Conservation (phyloP, 2,329 filamentous ascomycete genomes). For the Cytospora leucostoma region DNA sequence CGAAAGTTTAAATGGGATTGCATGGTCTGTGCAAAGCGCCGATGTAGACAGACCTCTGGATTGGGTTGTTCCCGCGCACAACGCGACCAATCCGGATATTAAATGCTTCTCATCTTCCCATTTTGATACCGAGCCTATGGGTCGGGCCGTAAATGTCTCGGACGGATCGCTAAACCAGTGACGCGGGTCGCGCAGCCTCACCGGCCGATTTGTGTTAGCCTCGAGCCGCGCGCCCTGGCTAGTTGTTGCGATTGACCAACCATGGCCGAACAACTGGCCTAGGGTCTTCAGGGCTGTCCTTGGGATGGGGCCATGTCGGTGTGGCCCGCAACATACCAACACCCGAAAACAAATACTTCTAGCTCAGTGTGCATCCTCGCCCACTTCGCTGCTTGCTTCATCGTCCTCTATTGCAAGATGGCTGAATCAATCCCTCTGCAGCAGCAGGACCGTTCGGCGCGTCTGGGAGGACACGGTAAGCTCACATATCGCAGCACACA, state of each 20-base stretch:
- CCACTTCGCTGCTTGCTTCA: neutral
- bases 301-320: constrained; percentile 11
- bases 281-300: constrained; percentile 17
- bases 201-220: constrained; percentile 19
- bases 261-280: constrained; percentile 21
- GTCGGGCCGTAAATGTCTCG: constrained; percentile 15
- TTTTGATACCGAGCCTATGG: neutral
- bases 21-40: constrained; percentile 17
- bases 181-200: constrained; percentile 19
- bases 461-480: constrained; percentile 49
- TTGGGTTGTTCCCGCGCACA: constrained; percentile 13
- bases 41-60: constrained; percentile 13
- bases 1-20: constrained; percentile 22
- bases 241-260: constrained; percentile 27
- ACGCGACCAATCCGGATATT: constrained; percentile 1
- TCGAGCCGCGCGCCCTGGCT: constrained; percentile 24
- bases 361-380: neutral
- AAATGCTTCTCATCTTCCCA: constrained; percentile 3
- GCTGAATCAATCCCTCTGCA: constrained; percentile 44
- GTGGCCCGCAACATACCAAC: constrained; percentile 10
- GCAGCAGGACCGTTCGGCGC: constrained; percentile 27
- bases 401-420: constrained; percentile 9
- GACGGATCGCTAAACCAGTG: constrained; percentile 7
- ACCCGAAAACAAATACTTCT: neutral
- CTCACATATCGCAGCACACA: constrained; percentile 16